phyloP scores from a whole-genome alignment of 202 grass and related monocot species.

The Panicum hallii region DNA sequence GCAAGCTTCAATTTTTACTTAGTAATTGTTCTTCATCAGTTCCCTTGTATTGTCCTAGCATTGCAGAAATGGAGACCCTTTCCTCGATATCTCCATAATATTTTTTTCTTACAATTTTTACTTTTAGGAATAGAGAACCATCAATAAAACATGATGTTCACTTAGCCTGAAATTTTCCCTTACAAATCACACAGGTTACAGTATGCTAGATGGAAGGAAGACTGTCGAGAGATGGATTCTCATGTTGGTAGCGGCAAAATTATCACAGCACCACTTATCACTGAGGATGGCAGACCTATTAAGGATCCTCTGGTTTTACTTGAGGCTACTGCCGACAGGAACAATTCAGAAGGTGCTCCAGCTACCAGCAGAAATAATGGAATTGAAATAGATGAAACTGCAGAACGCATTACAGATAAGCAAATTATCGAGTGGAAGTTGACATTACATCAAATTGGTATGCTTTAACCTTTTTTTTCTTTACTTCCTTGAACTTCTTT shows the following conservation, averaged over 20 bases:
- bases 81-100: slow-evolving; percentile 3
- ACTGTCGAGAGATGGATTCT: slow-evolving; percentile 82
- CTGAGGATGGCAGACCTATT: slow-evolving; percentile 88
- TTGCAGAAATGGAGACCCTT: not conserved
- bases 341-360: slow-evolving; percentile 40
- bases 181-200: slow-evolving; percentile 61
- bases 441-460: slow-evolving; percentile 99
- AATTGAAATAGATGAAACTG: slow-evolving; percentile 48
- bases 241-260: slow-evolving; percentile 98
- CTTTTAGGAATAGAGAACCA: slow-evolving; percentile 30
- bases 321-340: slow-evolving; percentile 64
- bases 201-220: slow-evolving; percentile 97
- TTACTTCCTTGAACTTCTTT: slow-evolving; percentile 17
- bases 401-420: slow-evolving; percentile 68
- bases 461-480: slow-evolving; percentile 23
- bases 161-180: slow-evolving; percentile 37
- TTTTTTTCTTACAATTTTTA: slow-evolving; percentile 32
- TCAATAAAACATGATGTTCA: slow-evolving; percentile 27
- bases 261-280: slow-evolving; percentile 93
- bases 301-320: slow-evolving; percentile 93
- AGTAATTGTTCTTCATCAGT: not conserved
- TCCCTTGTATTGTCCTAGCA: slow-evolving; percentile 26
- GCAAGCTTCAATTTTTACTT: not conserved
- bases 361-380: slow-evolving; percentile 38
- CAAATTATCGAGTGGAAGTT: slow-evolving; percentile 96